These are phyloP conservation scores for Xylariaceae sp. DNA, from an alignment of 2,329 filamentous ascomycete genomes.

Conservation along the genomic window DNA sequence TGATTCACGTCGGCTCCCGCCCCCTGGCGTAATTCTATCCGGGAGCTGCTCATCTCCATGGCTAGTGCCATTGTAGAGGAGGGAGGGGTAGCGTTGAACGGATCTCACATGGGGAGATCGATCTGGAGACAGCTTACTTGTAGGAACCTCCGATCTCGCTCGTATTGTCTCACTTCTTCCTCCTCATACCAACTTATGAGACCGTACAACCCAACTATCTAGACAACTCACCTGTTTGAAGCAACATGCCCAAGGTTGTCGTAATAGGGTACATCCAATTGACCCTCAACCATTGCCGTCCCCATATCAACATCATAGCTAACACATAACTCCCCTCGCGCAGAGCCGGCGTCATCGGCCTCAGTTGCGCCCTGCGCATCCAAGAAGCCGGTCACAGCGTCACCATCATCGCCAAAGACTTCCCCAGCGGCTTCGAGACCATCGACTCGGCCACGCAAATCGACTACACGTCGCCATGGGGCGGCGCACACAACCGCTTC, in stretches of 20 bases:
- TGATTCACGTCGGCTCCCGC: no score
- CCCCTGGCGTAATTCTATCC: no score
- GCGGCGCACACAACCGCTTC: slow-evolving; percentile 51
- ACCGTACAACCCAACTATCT: not conserved
- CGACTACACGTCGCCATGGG: slow-evolving; percentile 55
- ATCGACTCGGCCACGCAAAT: slow-evolving; percentile 38
- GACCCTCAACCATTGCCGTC: not conserved
- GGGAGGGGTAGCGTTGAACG: no score
- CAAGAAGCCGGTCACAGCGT: slow-evolving; percentile 38
- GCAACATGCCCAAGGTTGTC: slow-evolving; percentile 24
- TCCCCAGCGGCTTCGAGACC: slow-evolving; percentile 44
- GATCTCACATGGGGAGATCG: no score
- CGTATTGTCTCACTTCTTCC: not conserved
- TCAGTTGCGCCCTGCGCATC: slow-evolving; percentile 44
- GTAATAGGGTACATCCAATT: slow-evolving; percentile 25
- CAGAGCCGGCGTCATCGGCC: slow-evolving; percentile 50
- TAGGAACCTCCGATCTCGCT: no score
- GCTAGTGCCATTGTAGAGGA: no score
- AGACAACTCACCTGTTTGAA: not conserved
- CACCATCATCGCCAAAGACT: slow-evolving; percentile 42
- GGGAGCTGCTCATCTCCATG: no score
- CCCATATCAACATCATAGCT: not conserved
- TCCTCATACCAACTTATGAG: not conserved
- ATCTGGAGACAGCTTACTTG: no score
- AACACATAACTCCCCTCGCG: not conserved